These are phyloP conservation scores for Nissolia schottii DNA, from an alignment of 306 rosid genomes.

Conservation along the genomic window DNA sequence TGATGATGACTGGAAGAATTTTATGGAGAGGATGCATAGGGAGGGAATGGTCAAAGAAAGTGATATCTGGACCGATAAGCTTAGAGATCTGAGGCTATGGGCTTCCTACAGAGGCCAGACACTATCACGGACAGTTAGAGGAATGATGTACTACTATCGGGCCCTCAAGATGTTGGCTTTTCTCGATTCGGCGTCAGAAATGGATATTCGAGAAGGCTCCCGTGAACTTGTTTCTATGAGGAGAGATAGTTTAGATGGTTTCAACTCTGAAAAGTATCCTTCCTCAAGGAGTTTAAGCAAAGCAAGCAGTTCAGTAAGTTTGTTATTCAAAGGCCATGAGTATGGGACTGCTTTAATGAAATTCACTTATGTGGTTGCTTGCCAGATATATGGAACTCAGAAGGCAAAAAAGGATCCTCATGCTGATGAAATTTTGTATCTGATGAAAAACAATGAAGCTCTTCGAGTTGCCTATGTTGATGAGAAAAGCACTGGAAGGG, in stretches of 20 bases:
- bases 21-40: slow-evolving; percentile 83
- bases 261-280: slow-evolving; percentile 40
- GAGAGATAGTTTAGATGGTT: slow-evolving; percentile 42
- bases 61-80: slow-evolving; percentile 75
- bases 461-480: slow-evolving; percentile 51
- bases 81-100: slow-evolving; percentile 93
- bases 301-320: slow-evolving; percentile 52
- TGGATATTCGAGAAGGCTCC: slow-evolving; percentile 91
- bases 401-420: slow-evolving; percentile 58
- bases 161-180: slow-evolving; percentile 94
- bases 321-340: slow-evolving; percentile 88
- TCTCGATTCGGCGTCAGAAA: slow-evolving; percentile 92
- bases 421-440: slow-evolving; percentile 45
- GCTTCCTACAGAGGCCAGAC: slow-evolving; percentile 96
- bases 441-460: slow-evolving; percentile 44
- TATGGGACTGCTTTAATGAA: slow-evolving; percentile 92
- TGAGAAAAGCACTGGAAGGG: slow-evolving; percentile 34
- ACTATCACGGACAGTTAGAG: slow-evolving; percentile 85
- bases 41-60: slow-evolving; percentile 71
- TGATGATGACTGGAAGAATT: slow-evolving; percentile 94
- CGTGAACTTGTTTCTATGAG: slow-evolving; percentile 74
- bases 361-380: slow-evolving; percentile 87
- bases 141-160: slow-evolving; percentile 94
- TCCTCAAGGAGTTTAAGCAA: slow-evolving; percentile 62
- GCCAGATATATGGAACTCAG: slow-evolving; percentile 93